These are phyloP conservation scores for Cystoderma amianthinum DNA, from an alignment of 768 basidiomycete species.

Conservation along the genomic window DNA sequence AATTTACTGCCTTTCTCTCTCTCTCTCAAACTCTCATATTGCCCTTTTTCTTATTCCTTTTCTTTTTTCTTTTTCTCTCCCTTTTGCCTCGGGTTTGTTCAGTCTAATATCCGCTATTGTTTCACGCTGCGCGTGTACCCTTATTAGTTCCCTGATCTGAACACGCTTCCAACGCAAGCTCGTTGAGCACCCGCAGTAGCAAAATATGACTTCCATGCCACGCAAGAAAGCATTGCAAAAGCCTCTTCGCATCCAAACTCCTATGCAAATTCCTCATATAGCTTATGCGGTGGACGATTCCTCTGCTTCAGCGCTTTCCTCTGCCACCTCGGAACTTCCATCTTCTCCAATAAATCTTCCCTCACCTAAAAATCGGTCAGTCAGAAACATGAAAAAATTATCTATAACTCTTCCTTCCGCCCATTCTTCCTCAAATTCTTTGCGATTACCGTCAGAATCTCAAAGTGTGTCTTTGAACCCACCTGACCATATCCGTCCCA, in stretches of 20 bases:
- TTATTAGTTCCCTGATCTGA: constrained; percentile 1
- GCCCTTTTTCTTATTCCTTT: not conserved
- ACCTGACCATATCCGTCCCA: constrained; percentile 25
- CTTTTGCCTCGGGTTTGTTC: constrained; percentile 5
- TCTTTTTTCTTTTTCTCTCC: constrained; percentile 7
- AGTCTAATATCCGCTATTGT: not conserved
- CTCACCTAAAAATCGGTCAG: constrained; percentile 32
- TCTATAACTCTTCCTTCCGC: constrained; percentile 63
- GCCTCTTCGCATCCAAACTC: constrained; percentile 53
- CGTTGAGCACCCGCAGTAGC: constrained; percentile 9
- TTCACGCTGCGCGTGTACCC: constrained; percentile 9
- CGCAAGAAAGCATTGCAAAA: constrained; percentile 48
- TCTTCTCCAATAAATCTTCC: constrained; percentile 29
- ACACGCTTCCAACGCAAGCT: constrained; percentile 15
- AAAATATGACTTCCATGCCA: constrained; percentile 25
- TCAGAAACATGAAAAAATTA: constrained; percentile 71
- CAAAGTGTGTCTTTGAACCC: constrained; percentile 23
- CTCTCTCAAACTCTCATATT: not conserved
- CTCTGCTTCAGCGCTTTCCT: constrained; percentile 44
- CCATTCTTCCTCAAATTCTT: constrained; percentile 49
- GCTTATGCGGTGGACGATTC: constrained; percentile 39
- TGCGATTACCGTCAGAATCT: constrained; percentile 29
- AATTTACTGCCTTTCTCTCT: not conserved
- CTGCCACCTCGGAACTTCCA: constrained; percentile 47
- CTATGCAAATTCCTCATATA: constrained; percentile 40